These are phyloP conservation scores for Suhomyces yuchorum DNA, from an alignment of 1,139 yeast species.

Conservation along the genomic window DNA sequence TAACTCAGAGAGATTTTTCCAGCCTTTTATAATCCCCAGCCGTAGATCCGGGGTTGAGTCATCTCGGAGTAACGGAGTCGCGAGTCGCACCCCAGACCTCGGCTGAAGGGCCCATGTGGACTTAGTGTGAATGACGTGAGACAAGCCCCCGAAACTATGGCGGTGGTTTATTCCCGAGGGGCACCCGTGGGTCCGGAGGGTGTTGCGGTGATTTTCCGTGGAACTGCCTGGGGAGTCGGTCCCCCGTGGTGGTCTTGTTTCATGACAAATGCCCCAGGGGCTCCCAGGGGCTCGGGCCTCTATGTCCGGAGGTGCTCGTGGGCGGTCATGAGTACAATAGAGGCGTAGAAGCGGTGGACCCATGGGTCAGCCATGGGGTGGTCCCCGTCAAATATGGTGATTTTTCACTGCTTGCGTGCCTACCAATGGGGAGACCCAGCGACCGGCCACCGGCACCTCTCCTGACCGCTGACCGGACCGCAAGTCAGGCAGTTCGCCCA, in stretches of 20 bases:
- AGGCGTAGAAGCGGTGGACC: too few species aligned
- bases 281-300: not conserved
- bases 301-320: not conserved
- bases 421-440: too few species aligned
- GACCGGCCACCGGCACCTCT: too few species aligned
- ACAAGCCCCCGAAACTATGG: not conserved
- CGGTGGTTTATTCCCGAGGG: conserved; percentile 1
- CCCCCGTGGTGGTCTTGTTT: not conserved
- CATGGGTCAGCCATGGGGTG: too few species aligned
- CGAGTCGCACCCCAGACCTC: conserved; percentile 5
- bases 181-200: not conserved
- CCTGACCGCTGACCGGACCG: too few species aligned
- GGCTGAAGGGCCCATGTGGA: conserved; percentile 6
- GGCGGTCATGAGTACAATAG: too few species aligned
- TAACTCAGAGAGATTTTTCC: not conserved
- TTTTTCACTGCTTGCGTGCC: too few species aligned
- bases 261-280: too few species aligned
- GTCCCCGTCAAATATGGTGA: not conserved
- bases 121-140: not conserved
- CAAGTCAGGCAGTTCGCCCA: too few species aligned
- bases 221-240: not conserved
- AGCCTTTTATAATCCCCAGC: conserved; percentile 4
- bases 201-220: not conserved
- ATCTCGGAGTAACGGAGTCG: conserved; percentile 15
- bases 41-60: conserved; percentile 14